Percentiles rank a stretch among this genome's conserved stretches.
Conservation (phyloP, 441 rosid species). For the Erodium trifolium region DNA sequence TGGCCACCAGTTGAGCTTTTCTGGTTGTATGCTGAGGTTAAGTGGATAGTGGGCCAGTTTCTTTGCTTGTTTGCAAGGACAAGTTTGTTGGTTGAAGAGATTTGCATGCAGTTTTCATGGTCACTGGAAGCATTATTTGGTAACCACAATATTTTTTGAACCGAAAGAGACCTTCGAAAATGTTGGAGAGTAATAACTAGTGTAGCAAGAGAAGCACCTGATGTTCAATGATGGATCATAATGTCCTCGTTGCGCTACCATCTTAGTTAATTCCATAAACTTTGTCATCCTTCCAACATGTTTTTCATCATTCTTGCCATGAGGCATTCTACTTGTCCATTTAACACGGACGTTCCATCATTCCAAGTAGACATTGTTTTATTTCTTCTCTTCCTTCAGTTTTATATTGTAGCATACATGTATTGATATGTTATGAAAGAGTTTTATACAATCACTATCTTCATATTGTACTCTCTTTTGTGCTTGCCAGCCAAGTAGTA, state of each 20-base stretch:
- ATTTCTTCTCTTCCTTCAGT: neutral
- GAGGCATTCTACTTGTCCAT: neutral
- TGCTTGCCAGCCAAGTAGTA: constrained; percentile 6
- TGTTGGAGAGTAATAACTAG: neutral
- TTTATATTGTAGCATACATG: neutral
- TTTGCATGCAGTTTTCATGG: neutral
- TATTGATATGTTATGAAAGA: neutral
- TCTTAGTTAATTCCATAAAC: no score
- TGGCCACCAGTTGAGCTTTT: neutral
- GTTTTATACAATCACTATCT: neutral
- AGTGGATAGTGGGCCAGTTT: neutral
- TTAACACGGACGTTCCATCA: neutral
- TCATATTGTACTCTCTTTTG: constrained; percentile 3
- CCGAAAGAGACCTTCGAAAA: neutral
- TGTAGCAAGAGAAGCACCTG: neutral
- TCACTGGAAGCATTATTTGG: neutral
- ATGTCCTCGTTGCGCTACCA: neutral
- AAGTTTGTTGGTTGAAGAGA: neutral
- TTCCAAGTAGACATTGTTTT: neutral
- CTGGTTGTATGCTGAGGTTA: neutral
- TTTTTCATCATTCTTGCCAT: neutral
- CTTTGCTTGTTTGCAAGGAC: neutral
- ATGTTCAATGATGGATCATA: neutral
- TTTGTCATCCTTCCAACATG: neutral
- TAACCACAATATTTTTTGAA: neutral